Evolutionary conservation across 2,329 filamentous ascomycete species (phyloP).

Genomic region (Colletotrichum sp.): DNA sequence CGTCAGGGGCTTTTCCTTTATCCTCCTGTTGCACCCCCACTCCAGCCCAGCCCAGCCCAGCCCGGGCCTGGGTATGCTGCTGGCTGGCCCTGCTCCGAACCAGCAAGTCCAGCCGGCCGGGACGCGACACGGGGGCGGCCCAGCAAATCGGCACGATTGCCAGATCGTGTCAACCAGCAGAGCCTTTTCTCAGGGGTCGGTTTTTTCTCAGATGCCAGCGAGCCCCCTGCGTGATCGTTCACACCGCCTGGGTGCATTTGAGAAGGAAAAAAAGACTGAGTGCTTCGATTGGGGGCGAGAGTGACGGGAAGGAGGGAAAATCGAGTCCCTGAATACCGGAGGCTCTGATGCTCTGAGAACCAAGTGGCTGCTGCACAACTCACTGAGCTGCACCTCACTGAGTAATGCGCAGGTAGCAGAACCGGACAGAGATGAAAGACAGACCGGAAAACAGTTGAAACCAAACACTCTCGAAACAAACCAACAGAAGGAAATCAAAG

Average conservation of each 20-base stretch:
- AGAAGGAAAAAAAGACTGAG: neutral
- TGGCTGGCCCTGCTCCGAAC: neutral
- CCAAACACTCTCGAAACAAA: neutral
- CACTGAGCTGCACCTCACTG: neutral
- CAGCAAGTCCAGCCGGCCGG: slow-evolving; percentile 18
- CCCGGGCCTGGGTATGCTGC: neutral
- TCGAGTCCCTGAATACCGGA: neutral
- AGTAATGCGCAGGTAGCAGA: neutral
- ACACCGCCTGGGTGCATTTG: slow-evolving; percentile 8
- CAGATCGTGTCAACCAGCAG: slow-evolving; percentile 11
- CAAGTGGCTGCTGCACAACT: neutral
- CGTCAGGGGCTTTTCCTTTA: neutral
- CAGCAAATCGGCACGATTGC: slow-evolving; percentile 21
- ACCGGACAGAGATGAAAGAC: neutral
- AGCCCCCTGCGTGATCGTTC: slow-evolving; percentile 15
- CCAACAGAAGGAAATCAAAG: neutral
- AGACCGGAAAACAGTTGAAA: neutral
- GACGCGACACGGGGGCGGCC: neutral
- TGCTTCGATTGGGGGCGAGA: neutral
- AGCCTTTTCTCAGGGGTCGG: neutral
- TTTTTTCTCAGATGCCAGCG: neutral
- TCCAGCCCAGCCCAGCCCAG: neutral
- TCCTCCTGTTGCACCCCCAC: neutral
- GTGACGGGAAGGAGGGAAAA: neutral
- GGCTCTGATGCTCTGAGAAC: neutral